Evolutionary conservation across 2,329 filamentous ascomycete genomes (phyloP), one percentile per base, ranked within the genome.

Genomic region (Cladosporium sp.): DNA sequence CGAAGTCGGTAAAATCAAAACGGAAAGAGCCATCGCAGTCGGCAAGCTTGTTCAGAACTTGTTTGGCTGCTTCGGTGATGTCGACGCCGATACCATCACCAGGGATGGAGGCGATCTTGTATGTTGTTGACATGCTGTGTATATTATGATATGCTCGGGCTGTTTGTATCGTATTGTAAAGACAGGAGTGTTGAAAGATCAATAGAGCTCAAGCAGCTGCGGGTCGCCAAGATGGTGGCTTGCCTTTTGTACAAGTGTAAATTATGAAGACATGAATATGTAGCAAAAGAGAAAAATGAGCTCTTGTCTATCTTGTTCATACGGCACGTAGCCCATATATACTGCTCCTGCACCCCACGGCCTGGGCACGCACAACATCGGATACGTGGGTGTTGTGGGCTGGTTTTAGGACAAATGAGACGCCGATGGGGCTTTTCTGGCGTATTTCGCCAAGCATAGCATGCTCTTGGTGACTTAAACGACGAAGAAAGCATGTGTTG

Each of bases 11-110:
- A 69, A 85, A 86, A 14, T 84, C 78, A 66, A 86, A 82, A 10
- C 77, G 67, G 70, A 84, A 85, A 26, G 75, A 80, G 23, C 77
- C 78, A 6, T 81, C 73, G 5, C 75, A 75, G 26, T 76, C 70
- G n/a, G 81, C 76, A 25, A 85, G 76, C 58, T 79, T 80, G 65
- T 79, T 75, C 18, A 85, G 71, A 21, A 81, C 80, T 69, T 81
- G 72, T 10, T 83, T 79, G 3, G 85, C 83, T 2, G 85, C 86
- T 30, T 82, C 78, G 34, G 89, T 82, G n/a, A 89, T 86, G 73
- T 89, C 87, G 1, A 81, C 80, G 30, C 88, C 87, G 59, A 90
- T 89, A 28, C 88, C 86, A 72, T 89, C 86, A 16, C 85, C 86
- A 8, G 87, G 84, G 67, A 89, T 87, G 56, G 65, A 39, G 61